phyloP scores from a whole-genome alignment of 805 yeast species.

The Pichia occidentalis region DNA sequence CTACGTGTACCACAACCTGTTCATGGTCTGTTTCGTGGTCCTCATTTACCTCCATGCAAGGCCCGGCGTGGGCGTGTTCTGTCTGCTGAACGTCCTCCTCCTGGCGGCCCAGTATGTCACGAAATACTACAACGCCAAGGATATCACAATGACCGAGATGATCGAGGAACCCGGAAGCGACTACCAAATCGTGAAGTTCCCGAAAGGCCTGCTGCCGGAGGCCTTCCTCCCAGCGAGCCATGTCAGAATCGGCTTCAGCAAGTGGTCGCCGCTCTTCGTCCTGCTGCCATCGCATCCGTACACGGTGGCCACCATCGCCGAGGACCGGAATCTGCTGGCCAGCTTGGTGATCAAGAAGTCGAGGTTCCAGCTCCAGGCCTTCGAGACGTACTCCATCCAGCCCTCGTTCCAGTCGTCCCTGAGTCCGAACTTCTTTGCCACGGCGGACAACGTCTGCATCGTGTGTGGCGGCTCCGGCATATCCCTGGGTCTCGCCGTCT shows the following conservation, averaged over 20 bases:
- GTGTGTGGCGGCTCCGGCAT: slow-evolving; percentile 74
- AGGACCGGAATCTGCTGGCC: slow-evolving; percentile 29
- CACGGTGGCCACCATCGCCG: slow-evolving; percentile 42
- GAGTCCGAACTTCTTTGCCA: slow-evolving; percentile 37
- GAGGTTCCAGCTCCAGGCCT: slow-evolving; percentile 29
- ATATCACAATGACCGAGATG: slow-evolving; percentile 18
- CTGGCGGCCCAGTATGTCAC: slow-evolving; percentile 33
- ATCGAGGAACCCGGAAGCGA: slow-evolving; percentile 15
- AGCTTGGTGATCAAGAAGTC: slow-evolving; percentile 43
- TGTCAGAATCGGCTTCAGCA: slow-evolving; percentile 39
- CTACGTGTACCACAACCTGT: slow-evolving; percentile 49
- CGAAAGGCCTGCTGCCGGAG: slow-evolving; percentile 18
- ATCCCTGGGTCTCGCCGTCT: slow-evolving; percentile 53
- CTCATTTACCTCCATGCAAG: slow-evolving; percentile 58
- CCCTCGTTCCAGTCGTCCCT: slow-evolving; percentile 39
- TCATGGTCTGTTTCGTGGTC: slow-evolving; percentile 39
- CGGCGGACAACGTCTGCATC: slow-evolving; percentile 45
- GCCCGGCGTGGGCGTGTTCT: slow-evolving; percentile 48
- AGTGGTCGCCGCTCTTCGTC: slow-evolving; percentile 37
- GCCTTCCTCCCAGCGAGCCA: slow-evolving; percentile 49
- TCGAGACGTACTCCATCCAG: slow-evolving; percentile 33
- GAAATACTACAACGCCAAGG: slow-evolving; percentile 25
- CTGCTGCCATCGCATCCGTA: slow-evolving; percentile 62
- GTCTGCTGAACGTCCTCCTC: slow-evolving; percentile 25
- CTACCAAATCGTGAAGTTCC: slow-evolving; percentile 13